Percentiles rank a stretch among this genome's conserved stretches.
Conservation (phyloP, 331 rosid genomes). For the Cucumis variabilis region DNA sequence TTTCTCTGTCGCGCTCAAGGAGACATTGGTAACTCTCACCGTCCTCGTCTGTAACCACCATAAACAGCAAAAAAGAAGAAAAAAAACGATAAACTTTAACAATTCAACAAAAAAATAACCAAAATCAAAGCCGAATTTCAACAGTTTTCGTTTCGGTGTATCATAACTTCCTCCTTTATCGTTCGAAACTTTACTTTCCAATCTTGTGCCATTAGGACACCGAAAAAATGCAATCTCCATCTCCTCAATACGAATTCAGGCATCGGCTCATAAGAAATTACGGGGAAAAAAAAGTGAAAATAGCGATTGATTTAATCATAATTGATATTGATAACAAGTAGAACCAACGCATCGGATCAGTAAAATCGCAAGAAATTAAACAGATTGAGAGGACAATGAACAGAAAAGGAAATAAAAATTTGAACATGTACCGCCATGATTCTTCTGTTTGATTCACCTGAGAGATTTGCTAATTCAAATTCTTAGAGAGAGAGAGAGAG, state of each 20-base stretch:
- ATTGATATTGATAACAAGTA: neutral
- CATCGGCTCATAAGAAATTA: neutral
- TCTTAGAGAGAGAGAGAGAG: constrained; percentile 11
- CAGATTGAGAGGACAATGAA: neutral
- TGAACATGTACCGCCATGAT: constrained; percentile 24
- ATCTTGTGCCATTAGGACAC: neutral
- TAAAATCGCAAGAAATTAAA: neutral
- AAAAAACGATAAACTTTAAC: neutral
- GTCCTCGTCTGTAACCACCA: constrained; percentile 26
- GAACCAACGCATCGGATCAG: neutral
- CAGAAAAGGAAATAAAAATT: neutral
- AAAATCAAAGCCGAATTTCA: constrained; percentile 5
- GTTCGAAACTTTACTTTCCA: neutral
- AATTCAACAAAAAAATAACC: neutral
- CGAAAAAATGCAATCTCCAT: neutral
- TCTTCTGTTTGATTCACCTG: neutral
- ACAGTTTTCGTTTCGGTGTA: neutral
- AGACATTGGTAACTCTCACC: constrained; percentile 30
- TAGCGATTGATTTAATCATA: neutral
- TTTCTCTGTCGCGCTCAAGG: constrained; percentile 23
- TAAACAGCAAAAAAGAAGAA: neutral
- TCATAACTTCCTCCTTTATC: neutral
- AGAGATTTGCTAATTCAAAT: neutral
- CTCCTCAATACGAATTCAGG: neutral
- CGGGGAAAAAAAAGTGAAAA: neutral